These are phyloP conservation scores for Stephanodiscus triporus DNA, from an alignment of 108 stramenopile genomes.

Conservation along the genomic window DNA sequence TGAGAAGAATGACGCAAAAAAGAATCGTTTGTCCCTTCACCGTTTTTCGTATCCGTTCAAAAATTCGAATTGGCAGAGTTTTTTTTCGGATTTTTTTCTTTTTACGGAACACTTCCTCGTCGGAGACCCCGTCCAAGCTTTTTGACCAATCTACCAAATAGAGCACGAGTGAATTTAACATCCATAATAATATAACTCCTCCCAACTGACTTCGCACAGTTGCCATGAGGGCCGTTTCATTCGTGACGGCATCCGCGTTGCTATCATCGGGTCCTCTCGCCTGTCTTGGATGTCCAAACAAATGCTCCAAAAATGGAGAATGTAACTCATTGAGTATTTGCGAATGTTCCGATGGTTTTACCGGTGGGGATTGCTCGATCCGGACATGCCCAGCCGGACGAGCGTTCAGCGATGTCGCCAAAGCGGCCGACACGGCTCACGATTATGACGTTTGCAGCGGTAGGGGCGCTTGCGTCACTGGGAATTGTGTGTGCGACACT, in stretches of 20 bases:
- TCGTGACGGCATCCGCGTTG: not conserved
- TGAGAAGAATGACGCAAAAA: no score
- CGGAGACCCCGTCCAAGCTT: no score
- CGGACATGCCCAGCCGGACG: slow-evolving; percentile 43
- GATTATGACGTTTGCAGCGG: slow-evolving; percentile 56
- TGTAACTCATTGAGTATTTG: slow-evolving; percentile 33
- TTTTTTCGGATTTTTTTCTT: no score
- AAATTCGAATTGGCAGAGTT: no score
- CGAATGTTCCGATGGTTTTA: slow-evolving; percentile 46
- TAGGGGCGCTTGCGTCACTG: slow-evolving; percentile 58
- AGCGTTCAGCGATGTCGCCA: slow-evolving; percentile 49
- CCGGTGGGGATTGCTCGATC: slow-evolving; percentile 53
- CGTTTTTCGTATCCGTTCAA: no score
- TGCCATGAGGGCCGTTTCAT: slow-evolving; percentile 2
- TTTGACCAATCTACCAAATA: no score
- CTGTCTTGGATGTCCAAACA: slow-evolving; percentile 30
- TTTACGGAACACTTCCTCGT: no score
- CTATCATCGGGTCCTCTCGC: not conserved
- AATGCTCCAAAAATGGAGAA: slow-evolving; percentile 36
- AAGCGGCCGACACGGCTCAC: slow-evolving; percentile 52
- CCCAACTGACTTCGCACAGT: no score
- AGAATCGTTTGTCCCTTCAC: no score
- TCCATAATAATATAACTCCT: no score
- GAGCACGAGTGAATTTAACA: no score
- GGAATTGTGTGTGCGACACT: slow-evolving; percentile 56